These are phyloP conservation scores for Podila minutissima DNA, from an alignment of 192 early-diverging fungal species.

Conservation along the genomic window DNA sequence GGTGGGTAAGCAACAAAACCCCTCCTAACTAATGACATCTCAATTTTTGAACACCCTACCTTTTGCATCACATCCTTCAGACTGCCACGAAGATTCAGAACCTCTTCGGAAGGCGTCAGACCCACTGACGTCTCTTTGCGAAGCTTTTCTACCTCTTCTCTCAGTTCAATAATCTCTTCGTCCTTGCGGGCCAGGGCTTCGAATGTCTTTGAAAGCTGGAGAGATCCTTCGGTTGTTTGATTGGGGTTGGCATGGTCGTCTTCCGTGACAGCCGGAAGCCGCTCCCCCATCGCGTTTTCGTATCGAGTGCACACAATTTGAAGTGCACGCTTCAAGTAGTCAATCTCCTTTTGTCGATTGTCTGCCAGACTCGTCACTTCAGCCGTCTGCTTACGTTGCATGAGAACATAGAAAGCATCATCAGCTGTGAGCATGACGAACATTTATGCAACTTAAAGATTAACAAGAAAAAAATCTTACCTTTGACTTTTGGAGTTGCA, in stretches of 20 bases:
- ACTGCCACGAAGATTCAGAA: slow-evolving; percentile 35
- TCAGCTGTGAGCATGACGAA: not conserved
- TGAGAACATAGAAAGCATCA: not conserved
- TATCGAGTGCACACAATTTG: slow-evolving; percentile 50
- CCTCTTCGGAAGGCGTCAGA: slow-evolving; percentile 38
- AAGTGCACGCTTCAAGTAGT: slow-evolving; percentile 39
- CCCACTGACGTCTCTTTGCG: slow-evolving; percentile 28
- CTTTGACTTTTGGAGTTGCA: slow-evolving; percentile 45
- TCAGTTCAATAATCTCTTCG: slow-evolving; percentile 45
- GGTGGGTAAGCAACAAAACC: too few relatives aligned
- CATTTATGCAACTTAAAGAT: not conserved
- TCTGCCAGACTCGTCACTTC: slow-evolving; percentile 35
- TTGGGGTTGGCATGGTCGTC: slow-evolving; percentile 39
- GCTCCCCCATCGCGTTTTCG: slow-evolving; percentile 44
- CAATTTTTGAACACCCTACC: not conserved
- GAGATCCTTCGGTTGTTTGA: slow-evolving; percentile 29
- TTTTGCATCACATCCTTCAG: slow-evolving; percentile 47
- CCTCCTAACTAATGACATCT: too few relatives aligned
- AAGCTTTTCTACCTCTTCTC: slow-evolving; percentile 22
- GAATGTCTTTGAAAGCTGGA: slow-evolving; percentile 46
- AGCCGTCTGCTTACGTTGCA: slow-evolving; percentile 15
- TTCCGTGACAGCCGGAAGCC: slow-evolving; percentile 29
- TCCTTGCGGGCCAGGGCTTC: slow-evolving; percentile 51
- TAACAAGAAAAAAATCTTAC: not conserved
- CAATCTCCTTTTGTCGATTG: slow-evolving; percentile 38